phyloP scores from a whole-genome alignment of 148 eudicot genomes.

The Linanthus parryae region DNA sequence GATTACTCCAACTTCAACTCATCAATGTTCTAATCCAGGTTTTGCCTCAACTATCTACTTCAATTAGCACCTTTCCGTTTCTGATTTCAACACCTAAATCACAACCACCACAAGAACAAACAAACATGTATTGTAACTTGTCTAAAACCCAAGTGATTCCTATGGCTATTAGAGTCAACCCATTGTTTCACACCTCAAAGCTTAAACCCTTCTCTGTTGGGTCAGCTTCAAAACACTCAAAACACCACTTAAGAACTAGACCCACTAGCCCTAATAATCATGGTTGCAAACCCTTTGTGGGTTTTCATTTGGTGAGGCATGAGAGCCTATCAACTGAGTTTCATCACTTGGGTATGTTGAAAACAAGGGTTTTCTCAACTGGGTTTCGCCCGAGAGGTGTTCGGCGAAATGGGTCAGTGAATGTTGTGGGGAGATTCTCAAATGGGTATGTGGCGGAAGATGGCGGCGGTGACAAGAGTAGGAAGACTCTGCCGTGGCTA shows the following conservation, averaged over 20 bases:
- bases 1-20: background rate
- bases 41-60: background rate
- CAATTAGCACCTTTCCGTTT: too few relatives aligned
- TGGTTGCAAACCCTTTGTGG: slow-evolving; percentile 15
- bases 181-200: slow-evolving; percentile 25
- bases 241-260: background rate
- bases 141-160: slow-evolving; percentile 60
- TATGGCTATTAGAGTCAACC: slow-evolving; percentile 35
- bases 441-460: slow-evolving; percentile 19
- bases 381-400: slow-evolving; percentile 22
- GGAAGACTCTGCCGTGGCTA: slow-evolving; percentile 71
- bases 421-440: slow-evolving; percentile 33
- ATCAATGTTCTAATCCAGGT: slow-evolving; percentile 2
- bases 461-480: slow-evolving; percentile 18
- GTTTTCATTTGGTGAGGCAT: slow-evolving; percentile 15
- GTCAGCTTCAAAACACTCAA: slow-evolving; percentile 21
- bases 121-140: slow-evolving; percentile 48
- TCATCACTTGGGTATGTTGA: slow-evolving; percentile 1
- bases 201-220: slow-evolving; percentile 29
- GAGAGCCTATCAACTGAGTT: slow-evolving; percentile 12
- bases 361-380: slow-evolving; percentile 8
- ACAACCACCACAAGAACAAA: too few relatives aligned
- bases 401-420: slow-evolving; percentile 14
- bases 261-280: slow-evolving; percentile 12
- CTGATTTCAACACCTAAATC: too few relatives aligned